Evolutionary conservation across 2,329 filamentous ascomycete genomes (phyloP), one percentile per base, ranked within the genome.

Genomic region (Neonectria coccinea): DNA sequence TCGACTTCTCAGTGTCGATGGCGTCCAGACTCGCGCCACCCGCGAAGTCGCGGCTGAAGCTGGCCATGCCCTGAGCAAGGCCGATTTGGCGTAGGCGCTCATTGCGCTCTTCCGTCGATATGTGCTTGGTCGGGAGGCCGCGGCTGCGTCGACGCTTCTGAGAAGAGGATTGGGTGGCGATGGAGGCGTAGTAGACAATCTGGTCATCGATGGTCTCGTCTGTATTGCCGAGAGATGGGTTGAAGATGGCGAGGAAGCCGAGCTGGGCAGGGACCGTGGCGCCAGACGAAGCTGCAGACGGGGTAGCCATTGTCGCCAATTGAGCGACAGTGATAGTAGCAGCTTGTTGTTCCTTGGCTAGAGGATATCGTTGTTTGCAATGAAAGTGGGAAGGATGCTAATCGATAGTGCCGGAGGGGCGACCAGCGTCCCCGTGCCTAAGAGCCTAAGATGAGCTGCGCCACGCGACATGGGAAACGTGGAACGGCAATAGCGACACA

Each of bases 21-120:
- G 89, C 89, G 73, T 97, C 93, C 42, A 97, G 88, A 2, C 92
- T 79, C 70, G 90, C 85, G 64, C 90, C 92, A 66, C 88, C 86
- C 2, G 94, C 92, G 79, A 99, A 99, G 73, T 90, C 94, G 76
- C 90, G 91, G 73, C 92, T 92, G 81, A 99, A 99, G 77, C 90
- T 92, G 64, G 97, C 91, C 91, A 98, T 97, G 76, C 94, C 96
- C 82, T 99, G 96, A 44, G 96, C 96, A 67, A 99, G 88, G 41
- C 96, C 96, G 76, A 99, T 94, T 83, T 97, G 94, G 69, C 96
- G 88, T 73, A 98, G 83, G 72, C 91, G 91, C 81, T 97, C 92
- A 79, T 98, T 96, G 75, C 89, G 88, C 74, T 94, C 89, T 69
- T 92, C 89, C 53, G 86, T 80, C 2, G 84, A 84, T 29, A 85